phyloP scores from a whole-genome alignment of 148 eudicot genomes.

The Selenicereus undatus region DNA sequence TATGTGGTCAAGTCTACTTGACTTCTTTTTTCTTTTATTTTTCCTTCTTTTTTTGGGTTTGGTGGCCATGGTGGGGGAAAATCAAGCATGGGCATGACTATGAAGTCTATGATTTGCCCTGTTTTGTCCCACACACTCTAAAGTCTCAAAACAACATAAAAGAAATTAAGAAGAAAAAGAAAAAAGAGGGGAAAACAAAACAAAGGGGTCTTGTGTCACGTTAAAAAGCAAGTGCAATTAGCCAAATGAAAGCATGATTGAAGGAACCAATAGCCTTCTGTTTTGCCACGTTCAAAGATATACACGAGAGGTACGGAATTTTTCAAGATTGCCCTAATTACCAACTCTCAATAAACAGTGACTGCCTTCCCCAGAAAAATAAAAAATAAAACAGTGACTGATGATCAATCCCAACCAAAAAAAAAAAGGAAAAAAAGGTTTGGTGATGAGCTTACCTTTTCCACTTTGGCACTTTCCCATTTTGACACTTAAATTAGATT shows the following conservation, averaged over 20 bases:
- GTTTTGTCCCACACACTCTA: background rate
- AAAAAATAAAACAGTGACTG: too few species aligned
- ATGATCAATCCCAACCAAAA: too few species aligned
- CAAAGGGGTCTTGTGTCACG: too few species aligned
- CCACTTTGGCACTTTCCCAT: too few species aligned
- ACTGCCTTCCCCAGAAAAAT: too few species aligned
- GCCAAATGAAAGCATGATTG: background rate
- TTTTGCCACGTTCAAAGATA: constrained; percentile 2
- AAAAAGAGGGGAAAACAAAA: too few species aligned
- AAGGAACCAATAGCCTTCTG: background rate
- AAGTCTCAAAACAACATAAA: too few species aligned
- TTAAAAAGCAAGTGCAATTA: background rate
- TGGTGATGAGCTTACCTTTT: too few species aligned
- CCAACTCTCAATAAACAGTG: background rate
- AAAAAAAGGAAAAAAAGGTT: too few species aligned
- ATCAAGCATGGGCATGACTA: constrained; percentile 6
- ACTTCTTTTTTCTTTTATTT: background rate
- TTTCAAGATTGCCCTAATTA: background rate
- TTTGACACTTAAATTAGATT: too few species aligned
- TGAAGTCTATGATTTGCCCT: background rate
- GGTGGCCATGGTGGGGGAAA: background rate
- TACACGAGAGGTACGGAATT: constrained; percentile 5
- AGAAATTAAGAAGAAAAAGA: too few species aligned
- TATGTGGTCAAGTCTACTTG: too few species aligned
- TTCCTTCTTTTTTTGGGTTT: background rate